Evolutionary conservation across 352 stramenopile species (phyloP), one percentile per base, ranked within the genome.

Genomic region (Phytophthora crassamura): DNA sequence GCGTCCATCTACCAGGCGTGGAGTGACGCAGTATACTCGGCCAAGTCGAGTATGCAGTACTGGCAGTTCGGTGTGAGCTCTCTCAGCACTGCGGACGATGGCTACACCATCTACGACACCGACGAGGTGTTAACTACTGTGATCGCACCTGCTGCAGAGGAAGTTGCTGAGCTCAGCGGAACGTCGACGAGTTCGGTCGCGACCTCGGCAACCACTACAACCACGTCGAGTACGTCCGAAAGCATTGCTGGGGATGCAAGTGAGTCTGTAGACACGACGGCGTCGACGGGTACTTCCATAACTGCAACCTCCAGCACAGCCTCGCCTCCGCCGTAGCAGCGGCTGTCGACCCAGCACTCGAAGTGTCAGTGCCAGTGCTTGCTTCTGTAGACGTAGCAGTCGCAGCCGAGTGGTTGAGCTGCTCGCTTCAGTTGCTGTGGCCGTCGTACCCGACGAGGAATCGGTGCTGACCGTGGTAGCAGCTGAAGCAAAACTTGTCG

Each of bases 41-140:
- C 33, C 50, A 69, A 72, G 53, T 77, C 64, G 11, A 62, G 73
- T 49, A 77, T 77, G 69, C 69, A 77, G 53, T 77, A 77, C 64
- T 77, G 69, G 69, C 69, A 77, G 55, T 77, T 77, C 35, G 69
- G 69, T 35, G 50, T 77, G 18, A 64, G 62, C 32, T 77, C 69
- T 9, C 58, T 77, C 12, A 63, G 46, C 47, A 59, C 63, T 40
- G 66, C 63, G n/a, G 49, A 71, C 35, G 63, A 71, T 12, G 63
- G 63, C n/a, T 66, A 66, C 63, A 71, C 63, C n/a, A 66, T 71
- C 55, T 71, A 59, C 49, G 63, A 71, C 38, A 66, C 58, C 28
- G 63, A 71, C 36, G 34, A 9, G 14, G 36, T 71, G 25, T 71
- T 71, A 48, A 46, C 63, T 35, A 62, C 55, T 5, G 63, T 55